A percentile compares a stretch with the other conserved stretches of the same genome.
These are phyloP conservation scores for Erysimum cheiri DNA, from an alignment of 441 rosid species.

Conservation along the genomic window DNA sequence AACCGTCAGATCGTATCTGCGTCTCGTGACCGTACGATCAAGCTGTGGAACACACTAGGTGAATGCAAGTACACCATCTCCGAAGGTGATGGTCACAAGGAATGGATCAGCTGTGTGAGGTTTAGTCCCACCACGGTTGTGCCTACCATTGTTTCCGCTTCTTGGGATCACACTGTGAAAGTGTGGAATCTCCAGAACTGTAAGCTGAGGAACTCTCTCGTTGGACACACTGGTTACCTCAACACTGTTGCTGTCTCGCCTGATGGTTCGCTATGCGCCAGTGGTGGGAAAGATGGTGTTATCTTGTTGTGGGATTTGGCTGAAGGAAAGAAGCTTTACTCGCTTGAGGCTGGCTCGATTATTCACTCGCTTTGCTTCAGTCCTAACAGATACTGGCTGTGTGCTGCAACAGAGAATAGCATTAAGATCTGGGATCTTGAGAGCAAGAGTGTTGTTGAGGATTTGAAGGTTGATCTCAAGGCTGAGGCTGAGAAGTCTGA, in stretches of 20 bases:
- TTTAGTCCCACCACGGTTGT: conserved; percentile 74
- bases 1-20: conserved; percentile 99
- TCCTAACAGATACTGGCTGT: conserved; percentile 96
- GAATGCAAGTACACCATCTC: conserved; percentile 97
- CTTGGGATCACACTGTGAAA: conserved; percentile 84
- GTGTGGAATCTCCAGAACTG: conserved; percentile 95
- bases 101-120: conserved; percentile 92
- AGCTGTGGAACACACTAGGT: conserved; percentile 94
- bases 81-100: conserved; percentile 78
- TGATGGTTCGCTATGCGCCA: conserved; percentile 93
- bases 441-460: conserved; percentile 94
- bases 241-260: conserved; percentile 97
- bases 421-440: conserved; percentile 98
- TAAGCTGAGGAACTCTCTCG: conserved; percentile 72
- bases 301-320: conserved; percentile 95
- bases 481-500: conserved; percentile 85
- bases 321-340: conserved; percentile 88
- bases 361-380: conserved; percentile 89
- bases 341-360: conserved; percentile 74
- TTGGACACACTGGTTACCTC: conserved; percentile 82
- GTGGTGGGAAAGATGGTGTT: conserved; percentile 96
- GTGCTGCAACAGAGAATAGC: conserved; percentile 90
- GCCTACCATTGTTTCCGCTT: conserved; percentile 83
- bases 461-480: conserved; percentile 92
- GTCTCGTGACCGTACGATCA: conserved; percentile 89